These are phyloP conservation scores for Claviceps digitariae DNA, from an alignment of 2,329 filamentous ascomycete genomes.

Conservation along the genomic window DNA sequence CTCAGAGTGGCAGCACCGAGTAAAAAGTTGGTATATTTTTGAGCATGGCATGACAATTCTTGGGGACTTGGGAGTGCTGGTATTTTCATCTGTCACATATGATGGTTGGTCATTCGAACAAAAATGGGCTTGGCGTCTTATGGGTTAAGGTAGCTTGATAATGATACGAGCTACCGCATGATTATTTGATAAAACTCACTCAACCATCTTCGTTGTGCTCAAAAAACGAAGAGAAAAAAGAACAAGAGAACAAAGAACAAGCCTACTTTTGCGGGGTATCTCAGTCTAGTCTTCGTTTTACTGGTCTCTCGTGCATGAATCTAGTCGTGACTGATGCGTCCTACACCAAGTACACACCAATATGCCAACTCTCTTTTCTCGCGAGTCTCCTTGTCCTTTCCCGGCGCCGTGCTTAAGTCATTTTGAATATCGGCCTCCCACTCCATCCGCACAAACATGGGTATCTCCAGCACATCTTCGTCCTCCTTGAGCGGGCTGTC, in stretches of 20 bases:
- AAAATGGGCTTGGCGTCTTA: constrained; percentile 32
- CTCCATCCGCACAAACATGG: constrained; percentile 83
- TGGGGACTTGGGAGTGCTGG: constrained; percentile 8
- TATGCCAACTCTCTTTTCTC: constrained; percentile 85
- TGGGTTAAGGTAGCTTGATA: constrained; percentile 34
- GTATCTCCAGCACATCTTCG: constrained; percentile 68
- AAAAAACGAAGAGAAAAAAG: background rate
- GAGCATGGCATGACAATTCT: constrained; percentile 5
- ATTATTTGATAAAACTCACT: constrained; percentile 19
- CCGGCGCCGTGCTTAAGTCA: constrained; percentile 42
- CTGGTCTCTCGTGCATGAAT: constrained; percentile 3
- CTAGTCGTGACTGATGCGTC: constrained; percentile 51
- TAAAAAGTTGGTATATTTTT: constrained; percentile 37
- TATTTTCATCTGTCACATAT: constrained; percentile 22
- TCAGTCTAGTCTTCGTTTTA: constrained; percentile 15
- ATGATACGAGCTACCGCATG: constrained; percentile 31
- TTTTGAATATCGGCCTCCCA: constrained; percentile 65
- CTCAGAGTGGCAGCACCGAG: constrained; percentile 64
- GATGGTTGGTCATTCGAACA: constrained; percentile 23
- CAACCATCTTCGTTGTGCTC: constrained; percentile 9
- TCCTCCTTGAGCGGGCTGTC: constrained; percentile 39
- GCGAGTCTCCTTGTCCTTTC: constrained; percentile 45
- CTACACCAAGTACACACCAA: constrained; percentile 87
- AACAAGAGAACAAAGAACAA: background rate
- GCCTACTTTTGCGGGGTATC: constrained; percentile 25